Percentiles rank a stretch among this genome's conserved stretches.
These are phyloP conservation scores for Gentiana macrophylla DNA, from an alignment of 257 asterid species.

Conservation along the genomic window DNA sequence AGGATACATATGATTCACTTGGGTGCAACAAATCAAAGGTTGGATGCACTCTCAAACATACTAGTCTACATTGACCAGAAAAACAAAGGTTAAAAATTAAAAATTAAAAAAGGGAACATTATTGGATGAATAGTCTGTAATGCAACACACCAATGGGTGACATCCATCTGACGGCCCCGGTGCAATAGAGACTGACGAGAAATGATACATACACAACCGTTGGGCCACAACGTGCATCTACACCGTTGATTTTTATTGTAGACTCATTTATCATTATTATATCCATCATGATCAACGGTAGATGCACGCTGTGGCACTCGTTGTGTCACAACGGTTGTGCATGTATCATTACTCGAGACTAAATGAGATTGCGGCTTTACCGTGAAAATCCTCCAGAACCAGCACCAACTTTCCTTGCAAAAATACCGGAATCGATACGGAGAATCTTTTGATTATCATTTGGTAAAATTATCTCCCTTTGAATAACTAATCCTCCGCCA, in stretches of 20 bases:
- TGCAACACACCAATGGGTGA: too few species aligned
- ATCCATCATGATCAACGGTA: too few species aligned
- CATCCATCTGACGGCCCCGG: too few species aligned
- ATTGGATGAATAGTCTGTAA: not conserved
- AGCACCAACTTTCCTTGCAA: constrained; percentile 78
- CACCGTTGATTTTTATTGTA: too few species aligned
- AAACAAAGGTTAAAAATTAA: not conserved
- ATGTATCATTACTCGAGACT: too few species aligned
- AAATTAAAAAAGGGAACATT: not conserved
- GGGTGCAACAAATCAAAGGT: constrained; percentile 66
- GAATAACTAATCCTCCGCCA: constrained; percentile 77
- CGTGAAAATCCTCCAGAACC: constrained; percentile 99
- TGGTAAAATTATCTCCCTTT: constrained; percentile 49
- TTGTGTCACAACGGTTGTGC: too few species aligned
- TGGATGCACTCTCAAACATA: constrained; percentile 93
- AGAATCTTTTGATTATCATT: constrained; percentile 45
- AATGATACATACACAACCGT: too few species aligned
- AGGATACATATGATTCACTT: constrained; percentile 57
- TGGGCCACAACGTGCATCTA: too few species aligned
- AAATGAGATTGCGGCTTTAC: constrained; percentile 21
- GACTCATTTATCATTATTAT: too few species aligned
- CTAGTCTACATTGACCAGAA: constrained; percentile 46
- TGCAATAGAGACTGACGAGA: too few species aligned
- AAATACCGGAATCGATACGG: constrained; percentile 58
- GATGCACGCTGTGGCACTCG: too few species aligned